phyloP scores from a whole-genome alignment of 2,329 filamentous ascomycete species.

The Monilinia polystroma region DNA sequence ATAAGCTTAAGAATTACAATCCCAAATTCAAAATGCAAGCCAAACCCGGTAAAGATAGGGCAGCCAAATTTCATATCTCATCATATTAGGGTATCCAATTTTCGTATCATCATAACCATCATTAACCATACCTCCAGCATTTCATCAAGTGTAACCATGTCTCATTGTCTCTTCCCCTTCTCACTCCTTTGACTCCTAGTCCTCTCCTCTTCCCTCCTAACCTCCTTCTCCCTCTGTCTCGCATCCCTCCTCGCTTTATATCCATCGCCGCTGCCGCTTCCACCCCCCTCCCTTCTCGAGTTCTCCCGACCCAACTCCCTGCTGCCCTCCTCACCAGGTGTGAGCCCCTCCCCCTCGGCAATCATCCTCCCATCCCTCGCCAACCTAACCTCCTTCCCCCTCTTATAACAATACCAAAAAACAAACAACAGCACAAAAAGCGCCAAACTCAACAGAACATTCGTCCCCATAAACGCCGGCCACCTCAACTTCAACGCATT shows the following conservation, averaged over 20 bases:
- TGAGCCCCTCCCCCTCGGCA: slow-evolving; percentile 17
- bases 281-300: not conserved
- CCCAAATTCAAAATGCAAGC: not conserved
- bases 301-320: not conserved
- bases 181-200: slow-evolving; percentile 11
- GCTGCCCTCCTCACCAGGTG: slow-evolving; percentile 27
- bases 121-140: not conserved
- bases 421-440: slow-evolving; percentile 83
- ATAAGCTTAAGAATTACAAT: too few relatives aligned
- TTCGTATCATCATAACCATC: slow-evolving; percentile 5
- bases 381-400: slow-evolving; percentile 80
- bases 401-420: slow-evolving; percentile 98
- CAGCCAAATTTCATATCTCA: not conserved
- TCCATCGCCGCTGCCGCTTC: not conserved
- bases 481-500: slow-evolving; percentile 83
- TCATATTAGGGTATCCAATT: slow-evolving; percentile 4
- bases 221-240: slow-evolving; percentile 17
- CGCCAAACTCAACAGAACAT: slow-evolving; percentile 85
- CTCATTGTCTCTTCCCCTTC: slow-evolving; percentile 3
- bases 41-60: not conserved
- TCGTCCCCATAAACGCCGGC: slow-evolving; percentile 88
- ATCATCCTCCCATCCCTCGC: slow-evolving; percentile 31
- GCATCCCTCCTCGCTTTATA: slow-evolving; percentile 23
- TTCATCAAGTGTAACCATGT: not conserved
- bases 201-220: slow-evolving; percentile 13